phyloP scores from a whole-genome alignment of 129 eudicot species.

The Dittrichia graveolens region DNA sequence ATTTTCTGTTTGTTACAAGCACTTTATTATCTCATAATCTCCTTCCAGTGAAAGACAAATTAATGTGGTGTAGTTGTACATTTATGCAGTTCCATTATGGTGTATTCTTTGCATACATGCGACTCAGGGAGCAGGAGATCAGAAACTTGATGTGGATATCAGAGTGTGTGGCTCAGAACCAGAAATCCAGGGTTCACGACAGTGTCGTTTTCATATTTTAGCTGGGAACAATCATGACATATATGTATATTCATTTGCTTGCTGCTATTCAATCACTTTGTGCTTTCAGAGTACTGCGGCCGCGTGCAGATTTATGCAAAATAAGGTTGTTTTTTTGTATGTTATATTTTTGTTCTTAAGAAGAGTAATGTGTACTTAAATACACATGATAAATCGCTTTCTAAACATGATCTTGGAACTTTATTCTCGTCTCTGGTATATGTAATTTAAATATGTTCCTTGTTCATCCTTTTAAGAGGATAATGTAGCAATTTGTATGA shows the following conservation, averaged over 20 bases:
- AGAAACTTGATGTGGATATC: constrained; percentile 99
- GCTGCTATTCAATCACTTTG: constrained; percentile 10
- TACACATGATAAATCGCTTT: constrained; percentile 4
- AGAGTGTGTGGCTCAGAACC: constrained; percentile 98
- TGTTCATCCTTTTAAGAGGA: background rate
- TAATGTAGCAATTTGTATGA: background rate
- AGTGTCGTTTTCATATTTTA: constrained; percentile 88
- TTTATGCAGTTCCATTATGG: constrained; percentile 82
- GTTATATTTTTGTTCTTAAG: constrained; percentile 20
- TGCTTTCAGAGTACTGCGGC: constrained; percentile 8
- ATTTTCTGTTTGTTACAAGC: background rate
- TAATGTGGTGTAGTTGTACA: background rate
- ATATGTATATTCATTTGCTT: constrained; percentile 35
- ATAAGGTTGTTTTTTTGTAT: constrained; percentile 31
- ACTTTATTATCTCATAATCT: background rate
- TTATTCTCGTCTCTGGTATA: constrained; percentile 13
- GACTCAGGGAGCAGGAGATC: constrained; percentile 94
- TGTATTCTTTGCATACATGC: constrained; percentile 91
- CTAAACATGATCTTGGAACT: background rate
- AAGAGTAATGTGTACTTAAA: constrained; percentile 15
- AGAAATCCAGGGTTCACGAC: constrained; percentile 92
- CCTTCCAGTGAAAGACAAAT: background rate
- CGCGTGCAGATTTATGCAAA: constrained; percentile 27
- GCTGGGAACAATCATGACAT: background rate
- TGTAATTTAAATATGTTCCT: constrained; percentile 11